Conservation (phyloP, 2,329 filamentous ascomycete genomes). For the Zymoseptoria brevis region DNA sequence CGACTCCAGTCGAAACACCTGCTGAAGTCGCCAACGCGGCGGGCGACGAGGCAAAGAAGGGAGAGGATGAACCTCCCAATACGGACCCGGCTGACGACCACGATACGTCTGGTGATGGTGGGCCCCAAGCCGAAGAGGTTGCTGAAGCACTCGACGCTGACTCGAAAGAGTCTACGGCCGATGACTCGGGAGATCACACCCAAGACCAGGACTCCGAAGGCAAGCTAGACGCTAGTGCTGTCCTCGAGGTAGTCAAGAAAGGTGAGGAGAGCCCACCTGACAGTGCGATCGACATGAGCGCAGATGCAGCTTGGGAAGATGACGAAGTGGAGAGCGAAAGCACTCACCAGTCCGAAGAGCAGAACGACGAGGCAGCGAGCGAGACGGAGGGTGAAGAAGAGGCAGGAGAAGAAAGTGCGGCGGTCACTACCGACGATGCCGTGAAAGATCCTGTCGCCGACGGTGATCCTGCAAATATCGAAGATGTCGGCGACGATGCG, state of each 20-base stretch:
- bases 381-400: conserved; percentile 4
- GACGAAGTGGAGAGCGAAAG: neutral
- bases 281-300: neutral
- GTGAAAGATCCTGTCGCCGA: conserved; percentile 10
- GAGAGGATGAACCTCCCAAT: neutral
- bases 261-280: neutral
- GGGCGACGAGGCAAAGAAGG: neutral
- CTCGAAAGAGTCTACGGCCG: neutral
- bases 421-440: neutral
- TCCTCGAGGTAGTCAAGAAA: neutral
- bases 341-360: neutral
- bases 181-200: neutral
- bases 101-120: neutral
- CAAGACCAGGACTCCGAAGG: neutral
- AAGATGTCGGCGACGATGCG: neutral
- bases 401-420: conserved; percentile 2
- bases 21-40: neutral
- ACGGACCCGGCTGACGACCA: neutral
- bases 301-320: neutral
- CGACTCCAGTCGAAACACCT: neutral
- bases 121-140: neutral
- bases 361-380: conserved; percentile 6
- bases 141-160: neutral
- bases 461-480: neutral
- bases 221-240: neutral